Base-by-base conservation (phyloP, 108 stramenopile species). In the Cyclotella atomus region DNA sequence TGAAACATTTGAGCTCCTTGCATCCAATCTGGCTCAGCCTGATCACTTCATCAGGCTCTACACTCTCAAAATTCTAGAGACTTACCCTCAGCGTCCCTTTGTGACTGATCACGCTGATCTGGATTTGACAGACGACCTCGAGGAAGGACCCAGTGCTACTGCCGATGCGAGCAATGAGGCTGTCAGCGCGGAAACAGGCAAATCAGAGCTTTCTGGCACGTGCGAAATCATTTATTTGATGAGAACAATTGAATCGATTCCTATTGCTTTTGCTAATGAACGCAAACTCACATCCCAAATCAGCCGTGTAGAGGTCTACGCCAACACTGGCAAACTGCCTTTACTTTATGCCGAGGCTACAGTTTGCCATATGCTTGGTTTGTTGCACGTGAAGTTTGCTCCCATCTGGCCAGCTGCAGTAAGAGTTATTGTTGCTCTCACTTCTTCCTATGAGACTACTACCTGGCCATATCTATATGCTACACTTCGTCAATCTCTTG, bases 81-180 rank as follows among this genome's bases (percentile, higher is more conserved):
- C 69, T 44, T 89, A 75, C 71, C 94, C 91, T n/a, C 62, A 43
- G 63, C 84, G 82, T 53, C 83, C 86, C 0, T 90, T 84, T 75
- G 83, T 92, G 2, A 78, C 85, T 17, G 82, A 95, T 68, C 86
- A 91, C 59, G 85, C 83, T 14, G 90, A 91, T 27, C 85, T 95
- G 36, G 94, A 95, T 73, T 59, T 90, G 15, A 59, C 84, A 15
- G 89, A 84, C 44, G 94, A 95, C 63, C 79, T 95, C n/a, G 94
- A 95, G 33, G 94, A 92, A 73, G 90, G 91, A 10, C 71, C 81
- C 32, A 79, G 71, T 32, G 43, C 71, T 34, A 36, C 28, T 38
- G 55, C 67, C 25, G 59, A 29, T 47, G 27, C 50, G 32, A 27
- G 14, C 44, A 14, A 62, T 23, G 45, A 38, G 43, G 71, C 44